Base-by-base conservation (phyloP, 805 yeast genomes). In the Cyberlindnera petersonii region DNA sequence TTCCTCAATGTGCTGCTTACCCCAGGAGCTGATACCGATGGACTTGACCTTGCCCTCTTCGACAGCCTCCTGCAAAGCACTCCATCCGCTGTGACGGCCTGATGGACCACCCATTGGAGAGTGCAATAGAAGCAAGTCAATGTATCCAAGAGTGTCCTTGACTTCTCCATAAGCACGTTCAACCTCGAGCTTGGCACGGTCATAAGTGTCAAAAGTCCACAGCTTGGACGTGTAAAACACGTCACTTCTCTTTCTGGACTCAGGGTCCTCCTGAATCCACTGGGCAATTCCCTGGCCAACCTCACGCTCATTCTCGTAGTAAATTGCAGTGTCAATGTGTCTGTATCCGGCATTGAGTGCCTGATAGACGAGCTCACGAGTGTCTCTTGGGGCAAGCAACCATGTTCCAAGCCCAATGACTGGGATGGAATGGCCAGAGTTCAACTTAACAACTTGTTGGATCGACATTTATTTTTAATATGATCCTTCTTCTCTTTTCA, bases 21-120 rank as follows among this genome's bases (percentile, higher is more conserved):
- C 86, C 58, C 73, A 86, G 58, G 82, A 82, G 7, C 93, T 82
- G 13, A 86, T 88, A 21, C 95, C 95, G 42, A 86, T 77, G 11
- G 85, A 71, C 52, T 68, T 73, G 33, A 83, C 79, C 37, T 68
- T 61, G 5, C 86, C 83, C 6, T 64, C 64, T 19, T 69, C 76
- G 17, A 79, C 82, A 19, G 76, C 79, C 51, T 85, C 93, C 58
- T 85, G 89, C 71, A 85, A 67, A 1, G 89, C 91, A 52, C 62
- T 68, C 77, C 84, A 85, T 0, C 89, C 76, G 30, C 72, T 85
- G 24, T 77, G 48, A 54, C 93, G 69, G 46, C 67, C 59, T n/a
- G 60, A 53, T 13, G 77, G 53, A 70, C 77, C 38, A 74, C 58
- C 60, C 47, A 66, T 58, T 17, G 94, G 94, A 4, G 82, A 69